These are phyloP conservation scores for Desmodesmus armatus DNA, from an alignment of 139 green algal species.

Conservation along the genomic window DNA sequence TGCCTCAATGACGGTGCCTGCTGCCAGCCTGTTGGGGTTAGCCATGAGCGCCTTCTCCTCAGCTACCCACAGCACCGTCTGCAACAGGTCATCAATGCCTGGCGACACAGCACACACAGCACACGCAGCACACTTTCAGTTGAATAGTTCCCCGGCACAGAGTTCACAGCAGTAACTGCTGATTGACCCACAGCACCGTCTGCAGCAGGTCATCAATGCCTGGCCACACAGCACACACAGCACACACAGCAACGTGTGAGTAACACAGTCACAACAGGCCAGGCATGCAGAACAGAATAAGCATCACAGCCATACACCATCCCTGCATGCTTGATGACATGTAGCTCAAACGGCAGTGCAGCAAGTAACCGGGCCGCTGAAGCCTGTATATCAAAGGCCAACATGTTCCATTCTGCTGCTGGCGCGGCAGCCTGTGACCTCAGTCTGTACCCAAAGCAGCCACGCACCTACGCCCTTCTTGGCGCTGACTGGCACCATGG, in stretches of 20 bases:
- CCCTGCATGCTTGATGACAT: too few species aligned
- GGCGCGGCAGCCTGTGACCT: too few species aligned
- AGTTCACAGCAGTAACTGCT: too few species aligned
- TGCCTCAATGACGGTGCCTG: conserved; percentile 96
- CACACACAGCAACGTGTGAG: background rate
- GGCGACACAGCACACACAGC: background rate
- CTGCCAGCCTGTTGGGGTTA: conserved; percentile 78
- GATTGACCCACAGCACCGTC: conserved; percentile 13
- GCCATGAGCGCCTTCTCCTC: conserved; percentile 88
- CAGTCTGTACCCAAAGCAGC: too few species aligned
- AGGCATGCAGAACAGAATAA: background rate
- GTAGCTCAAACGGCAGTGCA: too few species aligned
- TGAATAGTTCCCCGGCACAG: too few species aligned
- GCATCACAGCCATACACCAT: background rate
- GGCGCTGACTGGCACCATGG: conserved; percentile 91
- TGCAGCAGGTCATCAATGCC: conserved; percentile 43
- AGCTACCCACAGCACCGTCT: conserved; percentile 86
- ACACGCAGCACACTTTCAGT: too few species aligned
- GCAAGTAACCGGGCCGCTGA: background rate
- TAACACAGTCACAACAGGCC: background rate
- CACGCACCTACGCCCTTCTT: conserved; percentile 76
- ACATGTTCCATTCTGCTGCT: too few species aligned
- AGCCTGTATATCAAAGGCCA: background rate
- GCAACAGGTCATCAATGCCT: conserved; percentile 86
- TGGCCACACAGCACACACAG: too few species aligned